Conservation (phyloP, 306 rosid species). For the Delonix regia region DNA sequence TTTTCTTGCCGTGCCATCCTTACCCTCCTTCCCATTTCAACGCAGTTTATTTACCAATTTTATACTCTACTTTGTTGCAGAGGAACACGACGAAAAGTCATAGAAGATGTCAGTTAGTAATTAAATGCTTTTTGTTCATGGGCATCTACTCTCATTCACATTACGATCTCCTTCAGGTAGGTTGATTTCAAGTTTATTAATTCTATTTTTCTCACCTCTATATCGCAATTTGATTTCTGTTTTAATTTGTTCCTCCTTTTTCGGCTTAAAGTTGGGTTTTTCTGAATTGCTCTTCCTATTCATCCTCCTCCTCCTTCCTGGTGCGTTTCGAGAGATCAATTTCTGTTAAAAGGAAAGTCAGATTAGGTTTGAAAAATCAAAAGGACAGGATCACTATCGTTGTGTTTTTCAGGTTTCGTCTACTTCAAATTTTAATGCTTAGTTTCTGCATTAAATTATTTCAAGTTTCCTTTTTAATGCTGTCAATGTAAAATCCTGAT, state of each 20-base stretch:
- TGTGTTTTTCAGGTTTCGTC: conserved; percentile 35
- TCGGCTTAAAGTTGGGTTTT: background rate
- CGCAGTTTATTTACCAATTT: conserved; percentile 32
- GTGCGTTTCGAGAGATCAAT: conserved; percentile 31
- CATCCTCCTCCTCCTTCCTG: background rate
- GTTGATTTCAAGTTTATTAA: conserved; percentile 18
- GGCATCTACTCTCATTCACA: background rate
- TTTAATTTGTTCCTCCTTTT: background rate
- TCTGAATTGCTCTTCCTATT: conserved; percentile 9
- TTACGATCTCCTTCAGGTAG: conserved; percentile 40
- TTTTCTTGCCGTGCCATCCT: conserved; percentile 35
- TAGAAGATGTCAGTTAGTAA: conserved; percentile 19
- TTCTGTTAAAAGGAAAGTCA: conserved; percentile 31
- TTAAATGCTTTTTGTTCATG: conserved; percentile 25
- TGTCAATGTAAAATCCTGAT: conserved; percentile 45
- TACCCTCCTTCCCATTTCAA: conserved; percentile 17
- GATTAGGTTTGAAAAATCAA: conserved; percentile 29
- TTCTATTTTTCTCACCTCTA: background rate
- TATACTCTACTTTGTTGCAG: conserved; percentile 29
- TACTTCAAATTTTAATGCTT: conserved; percentile 33
- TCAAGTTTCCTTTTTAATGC: conserved; percentile 37
- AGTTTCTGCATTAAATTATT: conserved; percentile 36
- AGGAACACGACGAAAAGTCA: conserved; percentile 34
- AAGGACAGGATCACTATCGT: conserved; percentile 22
- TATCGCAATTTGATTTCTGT: background rate